Base-by-base conservation (phyloP, 2,329 filamentous ascomycete genomes). In the Gremmenia infestans region DNA sequence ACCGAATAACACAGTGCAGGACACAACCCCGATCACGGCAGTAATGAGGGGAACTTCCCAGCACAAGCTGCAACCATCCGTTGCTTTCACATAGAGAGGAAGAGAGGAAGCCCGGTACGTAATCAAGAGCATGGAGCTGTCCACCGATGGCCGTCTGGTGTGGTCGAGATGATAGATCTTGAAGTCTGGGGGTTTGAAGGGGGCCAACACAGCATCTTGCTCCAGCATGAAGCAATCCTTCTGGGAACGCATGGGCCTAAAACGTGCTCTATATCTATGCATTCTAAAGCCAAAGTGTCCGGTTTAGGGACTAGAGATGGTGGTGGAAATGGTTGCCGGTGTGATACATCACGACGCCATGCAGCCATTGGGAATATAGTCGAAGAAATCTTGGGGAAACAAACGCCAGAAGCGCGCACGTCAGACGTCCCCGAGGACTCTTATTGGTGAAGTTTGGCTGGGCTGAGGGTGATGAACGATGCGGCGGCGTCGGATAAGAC, bases 371-470 rank as follows among this genome's bases (percentile, higher is more conserved):
- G 42, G 53, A 53, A 11, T 35, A 52, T 46, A 52, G 53, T 54
- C 54, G 55, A 35, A 22, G 32, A 35, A 40, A 54, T 53, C 42
- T 57, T 52, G 57, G 56, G 52, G 53, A 56, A 58, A 58, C 53
- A 60, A 58, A 56, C 60, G 60, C 60, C 49, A 25, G 50, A 53
- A 56, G 50, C 60, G 60, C 60, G 58, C 58, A 58, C 53, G 35
- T 54, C 22, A 48, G 43, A 32, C 19, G 19, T 43, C 25, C 23
- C 48, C 39, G 17, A 14, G 43, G 9, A 14, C 22, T 48, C 28
- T 17, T 50, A 52, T 51, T 59, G 57, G 57, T 37, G 17, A 12
- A 22, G 22, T 19, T 23, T 8, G 48, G 28, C 47, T 52, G 51
- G 48, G 47, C 54, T 51, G n/a, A 22, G 48, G 19, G 11, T 51